Conservation (phyloP, 2,329 filamentous ascomycete genomes). For the Hymenoscyphus scutula region DNA sequence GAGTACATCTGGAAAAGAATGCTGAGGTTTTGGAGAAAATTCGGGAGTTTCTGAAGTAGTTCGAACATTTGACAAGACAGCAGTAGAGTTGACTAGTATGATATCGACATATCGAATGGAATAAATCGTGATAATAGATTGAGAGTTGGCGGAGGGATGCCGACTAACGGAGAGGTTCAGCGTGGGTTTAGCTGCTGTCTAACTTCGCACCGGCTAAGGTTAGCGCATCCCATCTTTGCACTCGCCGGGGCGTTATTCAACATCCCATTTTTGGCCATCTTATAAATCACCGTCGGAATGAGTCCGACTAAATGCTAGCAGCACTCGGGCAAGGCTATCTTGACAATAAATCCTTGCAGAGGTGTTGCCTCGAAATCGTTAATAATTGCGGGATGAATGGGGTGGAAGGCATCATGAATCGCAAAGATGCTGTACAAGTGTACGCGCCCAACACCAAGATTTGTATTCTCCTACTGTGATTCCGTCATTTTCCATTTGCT, state of each 20-base stretch:
- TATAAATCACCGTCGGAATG: not conserved
- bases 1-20: constrained; percentile 40
- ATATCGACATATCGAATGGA: not conserved
- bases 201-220: not conserved
- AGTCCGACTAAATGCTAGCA: not conserved
- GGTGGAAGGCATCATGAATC: not conserved
- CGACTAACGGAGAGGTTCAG: no score
- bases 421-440: not conserved
- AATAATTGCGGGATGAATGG: not conserved
- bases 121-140: not conserved
- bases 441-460: not conserved
- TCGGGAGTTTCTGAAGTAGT: constrained; percentile 13
- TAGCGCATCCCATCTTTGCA: not conserved
- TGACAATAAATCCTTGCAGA: not conserved
- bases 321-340: not conserved
- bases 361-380: not conserved
- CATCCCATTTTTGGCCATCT: no score
- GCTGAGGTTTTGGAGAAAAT: constrained; percentile 29
- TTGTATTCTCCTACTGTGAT: not conserved
- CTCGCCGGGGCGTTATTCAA: not conserved
- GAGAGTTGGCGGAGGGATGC: not conserved
- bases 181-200: no score
- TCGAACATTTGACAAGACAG: not conserved
- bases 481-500: not conserved
- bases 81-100: not conserved